Evolutionary conservation across 2,329 filamentous ascomycete genomes (phyloP), one percentile per base, ranked within the genome.

Genomic region (Chlorencoelia australis): DNA sequence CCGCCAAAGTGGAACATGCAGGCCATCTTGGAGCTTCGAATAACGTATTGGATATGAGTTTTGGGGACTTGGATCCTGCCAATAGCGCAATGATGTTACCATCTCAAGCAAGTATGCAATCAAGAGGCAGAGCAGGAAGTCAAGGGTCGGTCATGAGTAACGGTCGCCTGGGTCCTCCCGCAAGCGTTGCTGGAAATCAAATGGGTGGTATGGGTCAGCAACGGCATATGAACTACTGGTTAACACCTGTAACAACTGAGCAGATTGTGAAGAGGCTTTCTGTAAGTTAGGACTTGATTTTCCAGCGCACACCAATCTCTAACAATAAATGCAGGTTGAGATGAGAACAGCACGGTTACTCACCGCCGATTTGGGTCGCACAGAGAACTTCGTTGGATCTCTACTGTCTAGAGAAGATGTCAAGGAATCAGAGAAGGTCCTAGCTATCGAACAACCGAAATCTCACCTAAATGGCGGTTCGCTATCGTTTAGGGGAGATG

Each of bases 1-100:
- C 89, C 14, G 88, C 91, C 38, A 93, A 93, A 57, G 87, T 98
- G 38, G 91, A 98, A 59, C 86, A 95, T 62, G 87, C 91, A 25
- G 91, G 91, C 5, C 81, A 89, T 46, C 74, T 88, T 45, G 79
- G 73, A 29, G 73, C 79, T 8, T 73, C 77, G 7, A 83, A 73
- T 50, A 93, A 83, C 54, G 73, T 88, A 30, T 62, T 93, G 49
- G 87, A 94, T 54, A 78, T 95, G 64, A 94, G 82, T 53, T 94
- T 94, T 63, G 86, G 86, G 30, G 89, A 96, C 52, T 68, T 96
- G 19, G 87, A 95, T 55, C 83, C 85, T 4, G 75, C 82, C 16
- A 82, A 84, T 44, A 76, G 75, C 41, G 73, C 73, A 14, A 25
- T 25, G 20, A 73, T 88, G 60, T 75, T 82, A 44, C 74, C 75